A percentile compares a stretch with the other conserved stretches of the same genome.
Conservation (phyloP, 495 filamentous ascomycete genomes). For the Aspergillus wentii region DNA sequence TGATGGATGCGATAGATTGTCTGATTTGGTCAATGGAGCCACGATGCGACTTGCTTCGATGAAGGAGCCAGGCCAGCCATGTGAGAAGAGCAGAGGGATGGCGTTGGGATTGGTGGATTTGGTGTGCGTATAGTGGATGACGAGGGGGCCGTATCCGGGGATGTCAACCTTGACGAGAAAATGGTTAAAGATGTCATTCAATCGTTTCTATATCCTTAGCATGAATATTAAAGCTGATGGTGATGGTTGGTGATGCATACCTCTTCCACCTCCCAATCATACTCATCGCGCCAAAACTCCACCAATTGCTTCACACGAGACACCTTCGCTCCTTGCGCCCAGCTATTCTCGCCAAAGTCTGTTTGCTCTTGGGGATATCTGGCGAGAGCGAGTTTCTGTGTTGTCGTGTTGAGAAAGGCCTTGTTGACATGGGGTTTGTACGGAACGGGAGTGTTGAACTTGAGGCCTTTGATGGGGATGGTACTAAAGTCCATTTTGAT, state of each 20-base stretch:
- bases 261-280: constrained; percentile 27
- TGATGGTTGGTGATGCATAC: too few relatives aligned
- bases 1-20: constrained; percentile 16
- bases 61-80: constrained; percentile 37
- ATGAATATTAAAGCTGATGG: too few relatives aligned
- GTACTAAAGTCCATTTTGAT: too few relatives aligned
- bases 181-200: constrained; percentile 5
- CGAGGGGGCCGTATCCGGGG: constrained; percentile 8
- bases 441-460: constrained; percentile 12
- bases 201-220: too few relatives aligned
- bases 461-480: too few relatives aligned
- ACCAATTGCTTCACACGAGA: constrained; percentile 46
- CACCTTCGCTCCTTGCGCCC: constrained; percentile 44
- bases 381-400: constrained; percentile 12
- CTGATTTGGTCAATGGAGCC: constrained; percentile 10
- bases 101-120: constrained; percentile 12
- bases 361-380: constrained; percentile 14
- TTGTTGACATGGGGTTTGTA: constrained; percentile 14
- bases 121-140: constrained; percentile 22
- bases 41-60: constrained; percentile 27
- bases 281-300: constrained; percentile 42
- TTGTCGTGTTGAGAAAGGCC: constrained; percentile 11
- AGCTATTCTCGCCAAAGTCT: constrained; percentile 21
- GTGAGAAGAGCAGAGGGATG: constrained; percentile 29
- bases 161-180: constrained; percentile 9